phyloP scores from a whole-genome alignment of 495 filamentous ascomycete genomes.

The Emericellopsis terricola region DNA sequence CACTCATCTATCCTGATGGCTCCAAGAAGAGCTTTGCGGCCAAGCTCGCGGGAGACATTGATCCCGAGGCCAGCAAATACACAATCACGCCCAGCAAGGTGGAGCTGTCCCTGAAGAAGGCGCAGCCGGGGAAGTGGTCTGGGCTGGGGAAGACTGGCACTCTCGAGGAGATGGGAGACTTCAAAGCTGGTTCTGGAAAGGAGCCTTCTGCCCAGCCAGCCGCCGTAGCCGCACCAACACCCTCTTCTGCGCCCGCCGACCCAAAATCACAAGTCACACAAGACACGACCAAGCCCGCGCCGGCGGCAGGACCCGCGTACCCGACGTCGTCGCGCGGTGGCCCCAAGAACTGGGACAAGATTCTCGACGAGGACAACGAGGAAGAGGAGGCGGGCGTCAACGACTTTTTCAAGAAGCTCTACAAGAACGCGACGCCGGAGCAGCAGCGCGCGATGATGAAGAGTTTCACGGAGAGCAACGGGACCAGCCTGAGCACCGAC shows the following conservation, averaged over 20 bases:
- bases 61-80: slow-evolving; percentile 36
- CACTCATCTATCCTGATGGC: slow-evolving; percentile 8
- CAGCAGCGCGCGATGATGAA: slow-evolving; percentile 92
- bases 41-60: slow-evolving; percentile 49
- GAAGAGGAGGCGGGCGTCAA: slow-evolving; percentile 56
- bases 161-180: no score
- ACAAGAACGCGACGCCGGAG: slow-evolving; percentile 60
- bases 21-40: slow-evolving; percentile 34
- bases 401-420: slow-evolving; percentile 82
- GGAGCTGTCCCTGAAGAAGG: slow-evolving; percentile 61
- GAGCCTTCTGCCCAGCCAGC: no score
- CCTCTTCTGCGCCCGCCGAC: neutral
- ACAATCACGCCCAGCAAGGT: slow-evolving; percentile 66
- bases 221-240: no score
- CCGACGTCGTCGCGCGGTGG: slow-evolving; percentile 77
- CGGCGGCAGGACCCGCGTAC: slow-evolving; percentile 38
- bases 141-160: slow-evolving; percentile 10
- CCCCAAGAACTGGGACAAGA: slow-evolving; percentile 83
- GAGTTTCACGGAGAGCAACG: slow-evolving; percentile 84
- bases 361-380: slow-evolving; percentile 39
- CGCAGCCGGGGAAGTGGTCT: slow-evolving; percentile 55
- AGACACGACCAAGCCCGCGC: slow-evolving; percentile 4
- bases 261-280: slow-evolving; percentile 1
- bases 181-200: no score
- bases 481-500: slow-evolving; percentile 82